Conservation (phyloP, 768 basidiomycete genomes). For the Floccularia luteovirens region DNA sequence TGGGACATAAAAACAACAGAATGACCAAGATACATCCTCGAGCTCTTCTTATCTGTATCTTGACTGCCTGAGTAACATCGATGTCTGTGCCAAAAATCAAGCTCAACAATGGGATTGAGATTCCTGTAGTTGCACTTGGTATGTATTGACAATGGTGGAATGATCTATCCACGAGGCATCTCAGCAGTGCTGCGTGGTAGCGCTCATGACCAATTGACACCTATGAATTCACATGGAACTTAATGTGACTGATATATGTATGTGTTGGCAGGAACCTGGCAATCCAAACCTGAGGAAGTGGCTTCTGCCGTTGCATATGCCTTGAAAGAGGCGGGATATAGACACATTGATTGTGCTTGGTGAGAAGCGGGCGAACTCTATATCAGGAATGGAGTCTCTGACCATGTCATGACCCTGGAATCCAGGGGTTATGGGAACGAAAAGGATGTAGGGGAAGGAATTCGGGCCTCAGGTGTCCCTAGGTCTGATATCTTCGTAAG, state of each 20-base stretch:
- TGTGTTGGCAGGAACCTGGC: slow-evolving; percentile 62
- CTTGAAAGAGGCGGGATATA: slow-evolving; percentile 66
- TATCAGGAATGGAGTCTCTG: not conserved
- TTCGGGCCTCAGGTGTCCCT: slow-evolving; percentile 69
- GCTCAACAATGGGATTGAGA: slow-evolving; percentile 3
- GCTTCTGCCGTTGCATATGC: slow-evolving; percentile 65
- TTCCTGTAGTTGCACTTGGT: slow-evolving; percentile 1
- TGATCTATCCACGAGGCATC: not conserved
- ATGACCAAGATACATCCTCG: not conserved
- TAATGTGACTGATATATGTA: not conserved
- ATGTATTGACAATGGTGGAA: not conserved
- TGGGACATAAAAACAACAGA: too few species aligned
- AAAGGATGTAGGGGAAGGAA: slow-evolving; percentile 75
- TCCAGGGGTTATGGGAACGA: slow-evolving; percentile 66
- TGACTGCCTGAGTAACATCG: not conserved
- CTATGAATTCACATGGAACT: too few species aligned
- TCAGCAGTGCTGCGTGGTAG: not conserved
- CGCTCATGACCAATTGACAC: too few species aligned
- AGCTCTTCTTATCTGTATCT: slow-evolving; percentile 2
- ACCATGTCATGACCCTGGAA: slow-evolving; percentile 13
- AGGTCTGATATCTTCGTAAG: slow-evolving; percentile 54
- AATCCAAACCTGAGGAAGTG: slow-evolving; percentile 69
- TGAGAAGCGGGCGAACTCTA: slow-evolving; percentile 11
- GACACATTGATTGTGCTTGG: slow-evolving; percentile 69
- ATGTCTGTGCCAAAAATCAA: slow-evolving; percentile 9